A percentile compares a stretch with the other conserved stretches of the same genome.
Evolutionary conservation across 176 grass and related monocot species (phyloP).

Genomic region (Triticum dicoccoides): DNA sequence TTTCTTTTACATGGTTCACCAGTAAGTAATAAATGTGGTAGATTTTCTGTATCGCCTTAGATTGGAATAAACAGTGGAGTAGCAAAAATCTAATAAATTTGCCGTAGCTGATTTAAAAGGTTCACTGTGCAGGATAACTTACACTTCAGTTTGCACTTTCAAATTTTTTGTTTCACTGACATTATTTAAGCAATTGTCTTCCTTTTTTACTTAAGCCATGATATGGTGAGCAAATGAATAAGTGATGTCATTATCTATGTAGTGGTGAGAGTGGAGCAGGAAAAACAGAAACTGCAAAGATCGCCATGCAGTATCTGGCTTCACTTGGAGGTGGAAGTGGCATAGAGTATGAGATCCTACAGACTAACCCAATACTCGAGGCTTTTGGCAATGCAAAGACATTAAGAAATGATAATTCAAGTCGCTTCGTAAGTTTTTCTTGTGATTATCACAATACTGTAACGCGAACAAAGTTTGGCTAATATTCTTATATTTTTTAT

Average conservation of each 20-base stretch:
- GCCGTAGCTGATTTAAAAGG: background rate
- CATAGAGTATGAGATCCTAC: conserved; percentile 98
- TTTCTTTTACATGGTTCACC: background rate
- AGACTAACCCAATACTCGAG: conserved; percentile 97
- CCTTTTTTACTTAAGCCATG: background rate
- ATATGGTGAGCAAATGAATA: background rate
- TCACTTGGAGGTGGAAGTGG: conserved; percentile 90
- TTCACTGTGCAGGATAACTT: background rate
- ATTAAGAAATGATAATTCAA: conserved; percentile 96
- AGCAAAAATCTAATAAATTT: background rate
- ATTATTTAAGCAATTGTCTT: background rate
- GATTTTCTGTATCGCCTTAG: background rate
- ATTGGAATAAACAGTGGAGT: background rate
- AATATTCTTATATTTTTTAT: conserved; percentile 7
- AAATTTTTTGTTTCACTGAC: conserved; percentile 6
- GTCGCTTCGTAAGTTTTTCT: conserved; percentile 86
- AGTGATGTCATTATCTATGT: conserved; percentile 29
- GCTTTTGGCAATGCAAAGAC: conserved; percentile 99
- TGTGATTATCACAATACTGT: conserved; percentile 20
- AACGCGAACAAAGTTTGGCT: background rate
- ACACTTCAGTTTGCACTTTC: background rate
- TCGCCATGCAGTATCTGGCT: conserved; percentile 99
- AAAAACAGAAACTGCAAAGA: conserved; percentile 99
- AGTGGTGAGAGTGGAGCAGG: conserved; percentile 99
- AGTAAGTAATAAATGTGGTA: background rate